Evolutionary conservation across 2,329 filamentous ascomycete genomes (phyloP).

Genomic region (Paracoccidioides lutzii): DNA sequence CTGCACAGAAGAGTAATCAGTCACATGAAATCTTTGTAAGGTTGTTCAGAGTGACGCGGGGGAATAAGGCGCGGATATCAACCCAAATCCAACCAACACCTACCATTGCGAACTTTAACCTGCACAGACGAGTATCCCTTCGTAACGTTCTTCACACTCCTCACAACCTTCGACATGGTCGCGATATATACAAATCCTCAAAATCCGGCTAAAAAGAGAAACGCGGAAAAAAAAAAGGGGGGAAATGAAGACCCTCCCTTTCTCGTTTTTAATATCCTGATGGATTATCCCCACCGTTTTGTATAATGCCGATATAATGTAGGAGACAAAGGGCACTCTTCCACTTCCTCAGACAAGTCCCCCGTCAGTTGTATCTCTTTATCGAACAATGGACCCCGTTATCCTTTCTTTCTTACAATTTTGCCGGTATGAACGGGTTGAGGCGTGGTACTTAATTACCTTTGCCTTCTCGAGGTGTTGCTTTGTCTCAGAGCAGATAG

Average conservation of each 20-base stretch:
- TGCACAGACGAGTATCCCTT: slow-evolving; percentile 95
- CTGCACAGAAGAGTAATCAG: slow-evolving; percentile 37
- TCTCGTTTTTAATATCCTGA: neutral
- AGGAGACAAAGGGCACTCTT: too few relatives aligned
- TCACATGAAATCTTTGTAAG: neutral
- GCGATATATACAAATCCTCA: neutral
- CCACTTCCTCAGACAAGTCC: too few relatives aligned
- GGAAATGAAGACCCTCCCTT: neutral
- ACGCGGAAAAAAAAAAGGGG: neutral
- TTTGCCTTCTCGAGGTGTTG: too few relatives aligned
- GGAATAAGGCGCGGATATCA: neutral
- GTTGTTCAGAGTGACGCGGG: too few relatives aligned
- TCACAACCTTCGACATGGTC: slow-evolving; percentile 86
- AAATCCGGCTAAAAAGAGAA: neutral
- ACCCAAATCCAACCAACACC: slow-evolving; percentile 22
- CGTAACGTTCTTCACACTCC: slow-evolving; percentile 98
- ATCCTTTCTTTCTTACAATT: too few relatives aligned
- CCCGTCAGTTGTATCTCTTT: too few relatives aligned
- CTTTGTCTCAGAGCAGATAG: too few relatives aligned
- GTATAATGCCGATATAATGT: too few relatives aligned
- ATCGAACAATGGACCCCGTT: too few relatives aligned
- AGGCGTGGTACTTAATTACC: too few relatives aligned
- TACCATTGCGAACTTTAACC: slow-evolving; percentile 97
- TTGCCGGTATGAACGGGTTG: too few relatives aligned
- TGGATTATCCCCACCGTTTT: neutral